Percentiles rank a stretch among this genome's conserved stretches.
Conservation (phyloP, 2,329 filamentous ascomycete species). For the Diaporthe vaccinii region DNA sequence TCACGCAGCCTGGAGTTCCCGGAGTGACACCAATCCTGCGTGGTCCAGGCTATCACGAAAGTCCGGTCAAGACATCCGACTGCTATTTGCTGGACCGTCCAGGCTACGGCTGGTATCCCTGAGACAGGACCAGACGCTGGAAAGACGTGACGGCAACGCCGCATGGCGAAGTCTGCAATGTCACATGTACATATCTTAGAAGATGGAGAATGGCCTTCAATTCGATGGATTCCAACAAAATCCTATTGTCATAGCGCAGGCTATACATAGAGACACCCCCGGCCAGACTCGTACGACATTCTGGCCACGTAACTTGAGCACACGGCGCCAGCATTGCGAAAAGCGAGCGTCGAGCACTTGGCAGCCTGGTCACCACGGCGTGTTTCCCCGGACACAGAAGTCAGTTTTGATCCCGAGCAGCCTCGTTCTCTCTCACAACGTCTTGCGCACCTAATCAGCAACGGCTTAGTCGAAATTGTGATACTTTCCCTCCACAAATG, state of each 20-base stretch:
- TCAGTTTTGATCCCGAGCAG: neutral
- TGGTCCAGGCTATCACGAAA: neutral
- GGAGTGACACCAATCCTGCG: neutral
- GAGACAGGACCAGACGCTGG: neutral
- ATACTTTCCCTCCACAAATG: conserved; percentile 40
- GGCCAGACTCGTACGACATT: neutral
- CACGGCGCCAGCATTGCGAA: neutral
- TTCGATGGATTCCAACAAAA: neutral
- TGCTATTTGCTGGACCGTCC: neutral
- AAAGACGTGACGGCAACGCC: neutral
- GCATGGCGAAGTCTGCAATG: neutral
- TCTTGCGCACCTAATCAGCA: neutral
- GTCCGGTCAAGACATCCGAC: neutral
- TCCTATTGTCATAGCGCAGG: neutral
- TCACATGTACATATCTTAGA: neutral
- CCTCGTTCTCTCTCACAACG: neutral
- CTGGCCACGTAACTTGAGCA: neutral
- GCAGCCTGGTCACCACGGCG: neutral
- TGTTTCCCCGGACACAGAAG: neutral
- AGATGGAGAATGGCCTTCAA: neutral
- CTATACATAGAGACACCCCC: neutral
- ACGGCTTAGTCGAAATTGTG: conserved; percentile 8
- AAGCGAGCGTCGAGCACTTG: neutral
- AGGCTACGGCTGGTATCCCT: too few relatives aligned
- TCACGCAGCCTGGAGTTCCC: neutral